phyloP scores from a whole-genome alignment of 331 rosid genomes.

The Quercus tomentella region DNA sequence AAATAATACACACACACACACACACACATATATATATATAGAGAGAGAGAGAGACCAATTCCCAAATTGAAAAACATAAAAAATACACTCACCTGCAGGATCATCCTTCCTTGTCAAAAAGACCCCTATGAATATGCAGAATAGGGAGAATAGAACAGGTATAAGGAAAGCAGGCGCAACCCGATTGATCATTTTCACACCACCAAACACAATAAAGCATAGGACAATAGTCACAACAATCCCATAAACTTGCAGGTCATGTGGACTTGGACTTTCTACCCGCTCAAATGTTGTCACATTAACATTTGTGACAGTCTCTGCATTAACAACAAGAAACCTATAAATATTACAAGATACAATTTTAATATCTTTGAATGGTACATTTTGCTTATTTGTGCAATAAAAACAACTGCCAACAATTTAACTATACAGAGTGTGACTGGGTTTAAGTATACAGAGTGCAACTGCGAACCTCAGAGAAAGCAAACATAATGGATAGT shows the following conservation, averaged over 20 bases:
- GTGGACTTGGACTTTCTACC: slow-evolving; percentile 65
- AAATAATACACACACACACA: not conserved
- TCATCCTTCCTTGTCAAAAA: slow-evolving; percentile 59
- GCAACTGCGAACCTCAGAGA: not conserved
- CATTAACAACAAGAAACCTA: slow-evolving; percentile 22
- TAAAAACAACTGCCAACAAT: not conserved
- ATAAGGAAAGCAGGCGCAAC: slow-evolving; percentile 98
- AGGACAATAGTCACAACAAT: slow-evolving; percentile 81
- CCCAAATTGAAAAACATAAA: not conserved
- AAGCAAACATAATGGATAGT: not conserved
- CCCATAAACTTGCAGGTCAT: slow-evolving; percentile 97
- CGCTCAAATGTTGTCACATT: slow-evolving; percentile 70
- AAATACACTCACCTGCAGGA: slow-evolving; percentile 59
- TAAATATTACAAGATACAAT: not conserved
- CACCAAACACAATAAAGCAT: slow-evolving; percentile 98
- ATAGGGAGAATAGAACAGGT: slow-evolving; percentile 79
- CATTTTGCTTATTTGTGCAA: not conserved
- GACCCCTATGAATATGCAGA: slow-evolving; percentile 78
- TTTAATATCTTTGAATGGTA: not conserved
- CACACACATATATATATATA: no score
- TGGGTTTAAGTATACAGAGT: no score
- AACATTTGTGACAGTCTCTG: slow-evolving; percentile 73
- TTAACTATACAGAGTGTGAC: not conserved
- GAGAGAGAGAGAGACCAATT: not conserved
- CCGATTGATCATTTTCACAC: slow-evolving; percentile 95